phyloP scores from a whole-genome alignment of 2,329 filamentous ascomycete genomes.

The Calonectria hawksworthii region DNA sequence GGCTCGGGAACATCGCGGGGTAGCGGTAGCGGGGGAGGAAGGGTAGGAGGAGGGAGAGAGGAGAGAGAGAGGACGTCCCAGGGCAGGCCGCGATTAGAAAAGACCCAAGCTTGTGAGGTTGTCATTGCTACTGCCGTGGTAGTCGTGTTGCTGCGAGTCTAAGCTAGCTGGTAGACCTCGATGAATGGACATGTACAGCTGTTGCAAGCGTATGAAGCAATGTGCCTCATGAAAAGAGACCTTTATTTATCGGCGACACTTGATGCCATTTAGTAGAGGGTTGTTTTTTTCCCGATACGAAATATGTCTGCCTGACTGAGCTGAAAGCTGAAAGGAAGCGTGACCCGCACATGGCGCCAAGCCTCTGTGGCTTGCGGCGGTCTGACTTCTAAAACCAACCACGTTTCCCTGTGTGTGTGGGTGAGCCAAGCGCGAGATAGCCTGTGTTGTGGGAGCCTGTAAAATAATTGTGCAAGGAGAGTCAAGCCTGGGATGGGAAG shows the following conservation, averaged over 20 bases:
- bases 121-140: neutral
- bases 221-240: neutral
- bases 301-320: slow-evolving; percentile 22
- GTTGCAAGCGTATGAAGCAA: neutral
- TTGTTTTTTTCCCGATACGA: neutral
- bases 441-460: neutral
- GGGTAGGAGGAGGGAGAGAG: slow-evolving; percentile 37
- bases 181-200: neutral
- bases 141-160: neutral
- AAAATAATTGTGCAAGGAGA: no score
- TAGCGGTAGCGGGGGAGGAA: slow-evolving; percentile 46
- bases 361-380: slow-evolving; percentile 22
- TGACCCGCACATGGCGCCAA: slow-evolving; percentile 17
- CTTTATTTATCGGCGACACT: neutral
- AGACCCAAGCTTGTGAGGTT: slow-evolving; percentile 45
- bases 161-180: neutral
- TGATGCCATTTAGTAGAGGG: neutral
- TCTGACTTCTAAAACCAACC: slow-evolving; percentile 7
- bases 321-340: slow-evolving; percentile 21
- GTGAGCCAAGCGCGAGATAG: neutral
- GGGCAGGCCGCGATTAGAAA: slow-evolving; percentile 46
- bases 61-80: slow-evolving; percentile 45
- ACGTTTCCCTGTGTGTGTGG: neutral
- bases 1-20: slow-evolving; percentile 44
- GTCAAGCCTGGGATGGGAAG: neutral